A percentile compares a stretch with the other conserved stretches of the same genome.
Evolutionary conservation across 2,329 filamentous ascomycete species (phyloP).

Genomic region (Alternaria gansuensis): DNA sequence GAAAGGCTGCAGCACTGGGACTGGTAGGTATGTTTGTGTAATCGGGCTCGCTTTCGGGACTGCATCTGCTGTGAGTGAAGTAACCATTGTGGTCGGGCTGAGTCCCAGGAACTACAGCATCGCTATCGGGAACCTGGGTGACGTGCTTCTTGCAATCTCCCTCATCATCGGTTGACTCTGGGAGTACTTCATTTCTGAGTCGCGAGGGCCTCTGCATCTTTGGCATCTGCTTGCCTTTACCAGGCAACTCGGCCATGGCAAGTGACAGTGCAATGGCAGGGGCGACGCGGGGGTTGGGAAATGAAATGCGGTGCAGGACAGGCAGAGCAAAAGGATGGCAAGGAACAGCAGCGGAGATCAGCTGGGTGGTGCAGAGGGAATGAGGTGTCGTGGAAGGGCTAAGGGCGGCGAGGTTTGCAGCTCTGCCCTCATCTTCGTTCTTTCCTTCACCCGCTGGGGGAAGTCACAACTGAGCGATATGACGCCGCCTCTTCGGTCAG

Average conservation of each 20-base stretch:
- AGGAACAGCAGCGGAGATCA: neutral
- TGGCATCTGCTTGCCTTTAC: slow-evolving; percentile 17
- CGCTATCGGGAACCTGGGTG: slow-evolving; percentile 33
- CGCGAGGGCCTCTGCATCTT: slow-evolving; percentile 27
- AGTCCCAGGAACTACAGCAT: slow-evolving; percentile 32
- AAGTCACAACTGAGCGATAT: slow-evolving; percentile 22
- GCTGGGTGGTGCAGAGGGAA: neutral
- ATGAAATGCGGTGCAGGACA: neutral
- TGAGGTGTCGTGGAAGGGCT: slow-evolving; percentile 1
- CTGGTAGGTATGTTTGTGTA: slow-evolving; percentile 2
- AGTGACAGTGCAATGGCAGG: neutral
- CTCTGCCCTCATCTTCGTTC: slow-evolving; percentile 25
- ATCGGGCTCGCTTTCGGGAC: neutral
- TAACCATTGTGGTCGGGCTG: slow-evolving; percentile 21
- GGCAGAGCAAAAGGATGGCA: neutral
- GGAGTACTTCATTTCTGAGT: slow-evolving; percentile 34
- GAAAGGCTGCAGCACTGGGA: slow-evolving; percentile 8
- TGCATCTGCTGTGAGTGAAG: neutral
- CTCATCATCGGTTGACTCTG: slow-evolving; percentile 29
- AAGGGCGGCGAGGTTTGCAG: slow-evolving; percentile 21
- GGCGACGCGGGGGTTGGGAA: neutral
- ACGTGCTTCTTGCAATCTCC: neutral
- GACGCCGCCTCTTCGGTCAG: slow-evolving; percentile 5
- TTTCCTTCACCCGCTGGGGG: slow-evolving; percentile 23
- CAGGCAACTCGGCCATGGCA: slow-evolving; percentile 26